Conservation (phyloP, 805 yeast species). For the Teunomyces gatunensis region DNA sequence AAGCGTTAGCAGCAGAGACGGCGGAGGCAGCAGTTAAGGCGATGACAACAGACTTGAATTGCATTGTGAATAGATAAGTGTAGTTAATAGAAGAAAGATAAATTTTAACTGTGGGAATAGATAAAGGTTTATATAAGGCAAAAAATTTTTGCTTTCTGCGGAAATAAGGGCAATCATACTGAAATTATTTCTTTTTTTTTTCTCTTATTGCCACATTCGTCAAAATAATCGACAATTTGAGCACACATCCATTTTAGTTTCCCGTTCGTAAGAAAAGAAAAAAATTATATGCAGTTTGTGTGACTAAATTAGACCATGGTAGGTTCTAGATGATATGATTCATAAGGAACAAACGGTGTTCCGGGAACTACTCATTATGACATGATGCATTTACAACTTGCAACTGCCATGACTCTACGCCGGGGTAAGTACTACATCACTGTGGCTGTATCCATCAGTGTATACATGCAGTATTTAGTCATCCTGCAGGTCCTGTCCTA, state of each 20-base stretch:
- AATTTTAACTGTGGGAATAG: background rate
- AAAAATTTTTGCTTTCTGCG: constrained; percentile 2
- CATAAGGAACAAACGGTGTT: background rate
- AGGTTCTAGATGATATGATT: background rate
- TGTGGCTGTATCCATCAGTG: background rate
- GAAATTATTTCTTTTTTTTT: background rate
- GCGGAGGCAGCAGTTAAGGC: constrained; percentile 31
- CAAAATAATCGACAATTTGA: background rate
- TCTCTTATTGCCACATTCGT: background rate
- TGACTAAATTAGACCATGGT: background rate
- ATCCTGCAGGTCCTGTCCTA: background rate
- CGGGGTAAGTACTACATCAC: background rate
- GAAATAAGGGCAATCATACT: background rate
- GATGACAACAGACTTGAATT: constrained; percentile 25
- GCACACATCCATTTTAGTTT: background rate
- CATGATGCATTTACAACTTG: background rate
- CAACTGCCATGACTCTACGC: background rate
- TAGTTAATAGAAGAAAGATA: background rate
- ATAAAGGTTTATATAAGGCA: constrained; percentile 1
- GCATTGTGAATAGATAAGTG: constrained; percentile 17
- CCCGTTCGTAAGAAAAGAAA: background rate
- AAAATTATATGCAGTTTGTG: background rate
- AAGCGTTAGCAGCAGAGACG: constrained; percentile 18
- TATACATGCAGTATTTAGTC: background rate
- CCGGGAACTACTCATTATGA: background rate